Conservation (phyloP, 306 rosid species). For the Pyrus pyrifolia region DNA sequence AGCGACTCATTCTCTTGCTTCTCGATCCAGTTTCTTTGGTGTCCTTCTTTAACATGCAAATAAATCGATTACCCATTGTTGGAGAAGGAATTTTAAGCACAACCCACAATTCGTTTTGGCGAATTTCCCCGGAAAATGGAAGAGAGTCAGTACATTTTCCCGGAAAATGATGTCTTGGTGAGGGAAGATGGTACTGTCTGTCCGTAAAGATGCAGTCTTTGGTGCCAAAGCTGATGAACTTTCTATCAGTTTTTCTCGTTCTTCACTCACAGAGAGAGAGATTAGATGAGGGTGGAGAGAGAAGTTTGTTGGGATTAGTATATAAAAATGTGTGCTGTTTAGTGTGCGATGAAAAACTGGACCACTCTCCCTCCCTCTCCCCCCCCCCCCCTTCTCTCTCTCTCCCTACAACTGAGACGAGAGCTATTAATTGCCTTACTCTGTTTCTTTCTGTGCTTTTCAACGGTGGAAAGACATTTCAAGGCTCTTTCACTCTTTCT, state of each 20-base stretch:
- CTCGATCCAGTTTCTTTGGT: slow-evolving; percentile 73
- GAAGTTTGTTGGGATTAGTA: slow-evolving; percentile 29
- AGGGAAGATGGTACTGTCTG: not conserved
- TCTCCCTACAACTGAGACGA: not conserved
- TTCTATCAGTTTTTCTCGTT: not conserved
- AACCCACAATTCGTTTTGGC: not conserved
- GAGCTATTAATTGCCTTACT: not conserved
- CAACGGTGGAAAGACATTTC: not conserved
- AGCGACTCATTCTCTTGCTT: slow-evolving; percentile 78
- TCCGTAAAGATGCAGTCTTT: not conserved
- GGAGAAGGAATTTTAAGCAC: not conserved
- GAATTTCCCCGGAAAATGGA: not conserved
- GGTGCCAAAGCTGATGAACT: not conserved
- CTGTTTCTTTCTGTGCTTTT: not conserved
- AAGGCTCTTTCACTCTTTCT: not conserved
- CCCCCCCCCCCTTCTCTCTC: fast-evolving
- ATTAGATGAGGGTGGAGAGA: slow-evolving; percentile 7
- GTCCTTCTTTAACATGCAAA: slow-evolving; percentile 78
- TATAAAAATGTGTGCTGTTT: not conserved
- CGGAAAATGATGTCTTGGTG: not conserved
- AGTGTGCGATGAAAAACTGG: not conserved
- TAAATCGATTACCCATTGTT: slow-evolving; percentile 82
- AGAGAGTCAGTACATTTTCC: slow-evolving; percentile 10
- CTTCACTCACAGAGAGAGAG: not conserved
- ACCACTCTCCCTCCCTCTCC: too few relatives aligned